Conservation (phyloP, 352 stramenopile genomes). For the Pythium aristosporum region DNA sequence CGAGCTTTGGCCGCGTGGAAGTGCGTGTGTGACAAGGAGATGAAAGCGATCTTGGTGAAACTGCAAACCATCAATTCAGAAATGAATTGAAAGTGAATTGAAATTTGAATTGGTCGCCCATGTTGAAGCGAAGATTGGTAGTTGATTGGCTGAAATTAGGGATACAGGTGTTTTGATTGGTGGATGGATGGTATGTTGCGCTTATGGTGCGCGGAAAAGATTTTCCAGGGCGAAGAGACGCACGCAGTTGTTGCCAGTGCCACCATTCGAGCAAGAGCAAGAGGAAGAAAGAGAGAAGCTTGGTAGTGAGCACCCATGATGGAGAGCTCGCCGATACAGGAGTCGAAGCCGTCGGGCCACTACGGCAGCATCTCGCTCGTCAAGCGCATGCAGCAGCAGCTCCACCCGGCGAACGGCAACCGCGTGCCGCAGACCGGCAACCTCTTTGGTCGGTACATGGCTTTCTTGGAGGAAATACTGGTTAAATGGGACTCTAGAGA, state of each 20-base stretch:
- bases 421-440: constrained; percentile 1
- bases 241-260: not conserved
- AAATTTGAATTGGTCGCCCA: constrained; percentile 21
- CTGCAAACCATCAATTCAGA: constrained; percentile 19
- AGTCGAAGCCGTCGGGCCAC: constrained; percentile 23
- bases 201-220: constrained; percentile 24
- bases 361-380: constrained; percentile 46
- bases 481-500: no score
- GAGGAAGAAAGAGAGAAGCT: not conserved
- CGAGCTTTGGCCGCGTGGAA: constrained; percentile 16
- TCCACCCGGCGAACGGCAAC: constrained; percentile 17
- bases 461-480: no score
- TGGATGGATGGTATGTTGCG: constrained; percentile 13
- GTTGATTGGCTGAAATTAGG: constrained; percentile 1
- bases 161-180: constrained; percentile 18
- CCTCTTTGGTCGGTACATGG: constrained; percentile 8
- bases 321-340: constrained; percentile 35
- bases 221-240: constrained; percentile 6
- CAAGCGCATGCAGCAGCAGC: constrained; percentile 31
- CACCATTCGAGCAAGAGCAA: not conserved
- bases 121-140: constrained; percentile 18
- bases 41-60: constrained; percentile 10
- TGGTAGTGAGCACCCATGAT: constrained; percentile 18
- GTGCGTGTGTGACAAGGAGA: constrained; percentile 22
- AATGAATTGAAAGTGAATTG: constrained; percentile 23